A percentile compares a stretch with the other conserved stretches of the same genome.
Conservation (phyloP, 2,329 filamentous ascomycete species). For the Blastomyces gilchristii region DNA sequence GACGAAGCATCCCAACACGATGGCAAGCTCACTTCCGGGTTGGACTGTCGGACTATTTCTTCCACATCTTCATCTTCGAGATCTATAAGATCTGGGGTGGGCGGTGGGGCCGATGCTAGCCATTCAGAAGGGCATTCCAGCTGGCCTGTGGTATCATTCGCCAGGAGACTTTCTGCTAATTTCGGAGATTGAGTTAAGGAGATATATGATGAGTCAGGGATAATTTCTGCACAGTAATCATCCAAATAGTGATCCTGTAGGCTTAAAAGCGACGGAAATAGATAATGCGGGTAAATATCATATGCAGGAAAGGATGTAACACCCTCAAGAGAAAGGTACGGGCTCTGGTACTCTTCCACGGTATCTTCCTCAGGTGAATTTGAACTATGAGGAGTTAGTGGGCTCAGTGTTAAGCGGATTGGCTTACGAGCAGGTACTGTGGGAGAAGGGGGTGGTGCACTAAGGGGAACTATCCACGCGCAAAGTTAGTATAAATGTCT, state of each 20-base stretch:
- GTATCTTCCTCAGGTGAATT: background rate
- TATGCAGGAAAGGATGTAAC: background rate
- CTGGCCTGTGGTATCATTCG: background rate
- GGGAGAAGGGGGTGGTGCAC: constrained; percentile 4
- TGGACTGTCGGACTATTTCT: constrained; percentile 41
- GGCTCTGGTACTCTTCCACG: background rate
- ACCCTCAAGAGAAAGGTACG: background rate
- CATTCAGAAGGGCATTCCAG: background rate
- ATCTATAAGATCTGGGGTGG: background rate
- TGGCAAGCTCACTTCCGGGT: constrained; percentile 18
- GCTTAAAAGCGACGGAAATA: background rate
- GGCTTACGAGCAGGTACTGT: background rate
- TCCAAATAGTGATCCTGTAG: background rate
- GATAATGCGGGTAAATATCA: background rate
- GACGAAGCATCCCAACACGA: background rate
- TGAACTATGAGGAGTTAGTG: constrained; percentile 3
- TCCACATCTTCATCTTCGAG: constrained; percentile 41
- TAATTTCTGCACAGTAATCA: constrained; percentile 1
- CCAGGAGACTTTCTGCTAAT: background rate
- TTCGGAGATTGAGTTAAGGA: background rate
- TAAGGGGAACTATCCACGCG: background rate
- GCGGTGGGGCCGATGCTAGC: background rate
- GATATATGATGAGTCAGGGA: background rate
- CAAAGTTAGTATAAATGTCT: background rate
- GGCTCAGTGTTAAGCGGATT: background rate